A percentile compares a stretch with the other conserved stretches of the same genome.
phyloP scores from a whole-genome alignment of 768 basidiomycete genomes.

The Lentinula lateritia region DNA sequence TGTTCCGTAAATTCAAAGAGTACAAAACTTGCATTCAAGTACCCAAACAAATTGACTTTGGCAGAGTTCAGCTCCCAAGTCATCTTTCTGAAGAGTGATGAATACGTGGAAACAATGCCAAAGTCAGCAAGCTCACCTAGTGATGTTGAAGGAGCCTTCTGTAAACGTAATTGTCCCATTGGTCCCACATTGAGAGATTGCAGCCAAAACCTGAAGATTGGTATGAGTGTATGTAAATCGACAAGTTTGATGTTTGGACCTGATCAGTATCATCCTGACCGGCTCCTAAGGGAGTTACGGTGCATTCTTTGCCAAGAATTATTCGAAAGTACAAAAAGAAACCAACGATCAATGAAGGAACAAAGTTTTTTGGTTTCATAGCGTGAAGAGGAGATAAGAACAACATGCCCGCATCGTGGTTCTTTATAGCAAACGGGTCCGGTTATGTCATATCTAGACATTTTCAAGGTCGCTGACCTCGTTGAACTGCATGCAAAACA shows the following conservation, averaged over 20 bases:
- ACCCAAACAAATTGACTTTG: conserved; percentile 35
- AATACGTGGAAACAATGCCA: neutral
- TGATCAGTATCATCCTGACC: conserved; percentile 21
- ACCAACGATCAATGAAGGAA: neutral
- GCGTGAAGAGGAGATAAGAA: neutral
- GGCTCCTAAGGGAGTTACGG: conserved; percentile 14
- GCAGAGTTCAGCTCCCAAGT: conserved; percentile 42
- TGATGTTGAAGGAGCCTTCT: conserved; percentile 44
- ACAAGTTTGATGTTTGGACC: neutral
- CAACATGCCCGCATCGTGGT: neutral
- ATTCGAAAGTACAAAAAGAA: neutral
- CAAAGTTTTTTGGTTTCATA: neutral
- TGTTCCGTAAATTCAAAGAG: neutral
- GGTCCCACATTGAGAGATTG: conserved; percentile 44
- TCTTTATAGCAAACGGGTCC: neutral
- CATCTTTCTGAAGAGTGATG: conserved; percentile 36
- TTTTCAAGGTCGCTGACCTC: neutral
- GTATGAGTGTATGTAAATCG: no score
- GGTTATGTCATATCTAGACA: neutral
- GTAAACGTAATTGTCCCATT: conserved; percentile 40
- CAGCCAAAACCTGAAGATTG: conserved; percentile 34
- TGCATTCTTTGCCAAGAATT: conserved; percentile 1
- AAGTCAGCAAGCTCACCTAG: conserved; percentile 25
- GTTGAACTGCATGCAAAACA: neutral
- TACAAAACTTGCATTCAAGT: conserved; percentile 23